phyloP scores from a whole-genome alignment of 1,139 yeast species.

The Scheffersomyces illinoinensis region DNA sequence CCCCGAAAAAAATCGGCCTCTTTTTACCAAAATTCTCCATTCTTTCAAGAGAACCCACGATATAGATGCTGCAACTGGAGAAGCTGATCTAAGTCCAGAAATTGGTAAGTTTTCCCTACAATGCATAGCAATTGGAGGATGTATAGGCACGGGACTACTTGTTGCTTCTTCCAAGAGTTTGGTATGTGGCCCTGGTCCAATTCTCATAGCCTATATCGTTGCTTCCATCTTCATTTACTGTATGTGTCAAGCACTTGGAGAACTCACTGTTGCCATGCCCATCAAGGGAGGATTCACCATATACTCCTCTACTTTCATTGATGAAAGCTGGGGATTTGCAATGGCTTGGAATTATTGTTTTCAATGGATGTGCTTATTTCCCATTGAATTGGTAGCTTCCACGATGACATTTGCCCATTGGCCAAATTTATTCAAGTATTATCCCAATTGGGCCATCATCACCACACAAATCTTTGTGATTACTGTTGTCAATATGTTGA shows the following conservation, averaged over 20 bases:
- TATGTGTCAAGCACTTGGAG: slow-evolving; percentile 25
- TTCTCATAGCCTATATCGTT: slow-evolving; percentile 4
- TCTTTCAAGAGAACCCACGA: slow-evolving; percentile 13
- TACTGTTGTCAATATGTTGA: slow-evolving; percentile 19
- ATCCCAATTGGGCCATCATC: slow-evolving; percentile 18
- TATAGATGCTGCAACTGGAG: slow-evolving; percentile 7
- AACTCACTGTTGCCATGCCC: slow-evolving; percentile 23
- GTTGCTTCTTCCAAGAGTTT: slow-evolving; percentile 4
- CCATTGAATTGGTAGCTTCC: slow-evolving; percentile 24
- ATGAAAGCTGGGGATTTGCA: slow-evolving; percentile 25
- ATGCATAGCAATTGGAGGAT: slow-evolving; percentile 27
- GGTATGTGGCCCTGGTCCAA: slow-evolving; percentile 1
- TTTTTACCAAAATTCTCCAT: slow-evolving; percentile 6
- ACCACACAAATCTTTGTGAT: slow-evolving; percentile 18
- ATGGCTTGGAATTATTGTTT: slow-evolving; percentile 28
- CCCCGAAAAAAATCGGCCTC: not conserved
- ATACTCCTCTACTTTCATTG: slow-evolving; percentile 21
- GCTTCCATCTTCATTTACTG: slow-evolving; percentile 21
- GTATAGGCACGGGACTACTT: slow-evolving; percentile 21
- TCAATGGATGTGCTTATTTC: slow-evolving; percentile 23
- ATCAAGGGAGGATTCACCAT: slow-evolving; percentile 22
- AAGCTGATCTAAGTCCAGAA: slow-evolving; percentile 7
- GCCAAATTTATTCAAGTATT: slow-evolving; percentile 13
- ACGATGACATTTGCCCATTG: slow-evolving; percentile 23
- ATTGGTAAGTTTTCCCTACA: slow-evolving; percentile 16